Conservation (phyloP, 2,329 filamentous ascomycete species). For the Apiospora marii region DNA sequence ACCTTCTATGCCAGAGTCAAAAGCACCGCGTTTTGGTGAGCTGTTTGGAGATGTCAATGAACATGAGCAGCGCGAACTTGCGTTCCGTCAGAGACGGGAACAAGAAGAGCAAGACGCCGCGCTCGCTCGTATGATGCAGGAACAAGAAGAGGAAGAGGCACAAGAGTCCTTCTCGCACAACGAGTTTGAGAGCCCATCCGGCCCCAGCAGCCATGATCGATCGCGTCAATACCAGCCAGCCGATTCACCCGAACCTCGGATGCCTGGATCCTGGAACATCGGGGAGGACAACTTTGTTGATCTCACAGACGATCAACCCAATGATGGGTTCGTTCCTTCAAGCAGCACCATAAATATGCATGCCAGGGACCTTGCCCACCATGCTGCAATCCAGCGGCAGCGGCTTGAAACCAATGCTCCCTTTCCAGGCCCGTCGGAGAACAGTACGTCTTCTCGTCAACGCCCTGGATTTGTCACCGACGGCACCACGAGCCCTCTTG, state of each 20-base stretch:
- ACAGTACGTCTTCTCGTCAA: neutral
- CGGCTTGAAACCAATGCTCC: neutral
- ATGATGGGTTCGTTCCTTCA: neutral
- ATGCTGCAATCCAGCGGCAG: conserved; percentile 2
- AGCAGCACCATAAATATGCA: neutral
- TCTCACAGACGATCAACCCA: conserved; percentile 3
- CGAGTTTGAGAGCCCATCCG: neutral
- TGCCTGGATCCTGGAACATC: conserved; percentile 20
- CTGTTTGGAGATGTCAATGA: conserved; percentile 47
- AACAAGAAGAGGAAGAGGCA: neutral
- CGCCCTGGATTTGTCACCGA: conserved; percentile 24
- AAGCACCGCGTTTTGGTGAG: conserved; percentile 45
- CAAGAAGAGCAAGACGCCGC: conserved; percentile 29
- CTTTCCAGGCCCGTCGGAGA: neutral
- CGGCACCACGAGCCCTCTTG: conserved; percentile 24
- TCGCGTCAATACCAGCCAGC: neutral
- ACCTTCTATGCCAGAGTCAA: conserved; percentile 32
- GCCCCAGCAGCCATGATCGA: neutral
- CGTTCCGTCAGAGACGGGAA: conserved; percentile 29
- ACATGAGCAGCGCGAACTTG: conserved; percentile 46
- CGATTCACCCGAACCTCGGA: neutral
- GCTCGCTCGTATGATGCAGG: conserved; percentile 29
- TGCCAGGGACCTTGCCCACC: neutral
- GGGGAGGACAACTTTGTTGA: neutral
- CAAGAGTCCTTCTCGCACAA: neutral